Evolutionary conservation across 1,139 yeast species (phyloP).

Genomic region (Ashbya aceris): DNA sequence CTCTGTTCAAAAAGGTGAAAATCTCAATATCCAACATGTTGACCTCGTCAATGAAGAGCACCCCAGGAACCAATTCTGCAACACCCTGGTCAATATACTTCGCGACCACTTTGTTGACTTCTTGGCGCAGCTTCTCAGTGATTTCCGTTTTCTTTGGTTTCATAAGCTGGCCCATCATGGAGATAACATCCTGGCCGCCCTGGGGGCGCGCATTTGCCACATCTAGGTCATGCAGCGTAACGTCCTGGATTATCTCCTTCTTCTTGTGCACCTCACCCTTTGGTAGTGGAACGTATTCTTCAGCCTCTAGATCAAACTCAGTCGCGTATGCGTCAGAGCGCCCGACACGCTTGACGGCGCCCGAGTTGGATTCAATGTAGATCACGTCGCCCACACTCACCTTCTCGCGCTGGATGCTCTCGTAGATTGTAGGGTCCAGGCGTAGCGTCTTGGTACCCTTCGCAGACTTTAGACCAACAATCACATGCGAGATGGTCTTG

Average conservation of each 20-base stretch:
- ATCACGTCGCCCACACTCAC: constrained; percentile 94
- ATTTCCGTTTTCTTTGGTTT: constrained; percentile 98
- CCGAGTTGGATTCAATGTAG: constrained; percentile 94
- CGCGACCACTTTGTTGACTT: constrained; percentile 91
- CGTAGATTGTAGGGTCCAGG: constrained; percentile 91
- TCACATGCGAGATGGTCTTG: constrained; percentile 87
- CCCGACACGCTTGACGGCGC: constrained; percentile 95
- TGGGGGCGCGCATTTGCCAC: constrained; percentile 96
- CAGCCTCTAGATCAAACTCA: constrained; percentile 95
- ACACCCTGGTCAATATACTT: constrained; percentile 96
- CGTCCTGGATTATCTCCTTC: constrained; percentile 96
- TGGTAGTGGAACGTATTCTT: constrained; percentile 96
- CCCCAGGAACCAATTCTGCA: constrained; percentile 97
- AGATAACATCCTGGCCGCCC: constrained; percentile 96
- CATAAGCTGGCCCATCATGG: constrained; percentile 97
- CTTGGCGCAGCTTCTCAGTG: constrained; percentile 86
- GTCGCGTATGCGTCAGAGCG: constrained; percentile 97
- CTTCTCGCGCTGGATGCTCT: constrained; percentile 89
- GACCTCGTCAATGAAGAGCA: constrained; percentile 91
- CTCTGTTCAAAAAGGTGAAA: constrained; percentile 88
- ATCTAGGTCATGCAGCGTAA: constrained; percentile 90
- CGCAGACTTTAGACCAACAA: constrained; percentile 90
- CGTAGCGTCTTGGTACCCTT: constrained; percentile 91
- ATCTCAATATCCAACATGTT: constrained; percentile 96
- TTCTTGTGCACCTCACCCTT: constrained; percentile 98